A percentile compares a stretch with the other conserved stretches of the same genome.
Evolutionary conservation across 2,329 filamentous ascomycete genomes (phyloP).

Genomic region (Pseudogymnoascus sp.): DNA sequence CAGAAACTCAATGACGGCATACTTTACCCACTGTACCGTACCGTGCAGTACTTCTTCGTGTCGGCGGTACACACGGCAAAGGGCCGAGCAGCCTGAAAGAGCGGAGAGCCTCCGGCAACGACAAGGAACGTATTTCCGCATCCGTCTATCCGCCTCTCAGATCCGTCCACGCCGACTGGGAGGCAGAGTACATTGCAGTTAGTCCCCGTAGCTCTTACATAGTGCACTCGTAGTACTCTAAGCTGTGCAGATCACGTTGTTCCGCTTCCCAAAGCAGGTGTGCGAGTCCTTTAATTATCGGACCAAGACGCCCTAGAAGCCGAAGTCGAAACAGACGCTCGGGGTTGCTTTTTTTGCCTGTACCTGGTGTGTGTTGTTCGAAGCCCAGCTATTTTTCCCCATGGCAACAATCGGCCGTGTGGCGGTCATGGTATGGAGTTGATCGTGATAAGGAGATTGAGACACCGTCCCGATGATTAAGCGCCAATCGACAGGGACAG

Average conservation of each 20-base stretch:
- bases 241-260: neutral
- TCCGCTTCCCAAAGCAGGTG: neutral
- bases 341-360: neutral
- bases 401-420: slow-evolving; percentile 2
- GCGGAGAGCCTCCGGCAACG: neutral
- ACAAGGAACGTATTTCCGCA: slow-evolving; percentile 6
- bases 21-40: no score
- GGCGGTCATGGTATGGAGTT: neutral
- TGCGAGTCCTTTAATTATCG: neutral
- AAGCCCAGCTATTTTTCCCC: neutral
- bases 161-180: neutral
- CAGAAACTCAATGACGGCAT: neutral
- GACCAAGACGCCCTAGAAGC: neutral
- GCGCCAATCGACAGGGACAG: neutral
- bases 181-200: neutral
- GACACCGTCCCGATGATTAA: neutral
- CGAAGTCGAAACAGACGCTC: neutral
- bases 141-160: neutral
- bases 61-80: slow-evolving; percentile 7
- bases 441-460: slow-evolving; percentile 4
- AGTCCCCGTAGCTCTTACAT: slow-evolving; percentile 7
- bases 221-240: neutral
- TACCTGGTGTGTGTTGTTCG: neutral
- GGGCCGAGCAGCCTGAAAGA: slow-evolving; percentile 7
- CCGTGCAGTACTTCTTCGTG: neutral